Base-by-base conservation (phyloP, 805 yeast species). In the Aciculoconidium aculeatum region DNA sequence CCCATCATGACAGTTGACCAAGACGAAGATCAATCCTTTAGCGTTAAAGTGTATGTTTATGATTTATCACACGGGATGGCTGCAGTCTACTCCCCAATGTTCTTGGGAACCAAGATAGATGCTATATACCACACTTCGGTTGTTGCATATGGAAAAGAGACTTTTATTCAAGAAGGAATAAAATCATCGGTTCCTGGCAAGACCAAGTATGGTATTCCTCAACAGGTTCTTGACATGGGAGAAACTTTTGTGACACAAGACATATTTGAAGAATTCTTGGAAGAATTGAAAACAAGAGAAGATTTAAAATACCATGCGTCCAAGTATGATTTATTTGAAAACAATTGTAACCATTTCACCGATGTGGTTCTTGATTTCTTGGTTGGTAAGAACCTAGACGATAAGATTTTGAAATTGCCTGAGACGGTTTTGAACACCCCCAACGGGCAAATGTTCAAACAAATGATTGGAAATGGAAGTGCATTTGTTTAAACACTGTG, bases 111-210 rank as follows among this genome's bases (percentile, higher is more conserved):
- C n/a, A 43, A 49, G 6, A 46, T 75, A 6, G 82, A 77, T 16
- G 86, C 84, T 9, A 66, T 78, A 5, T 80, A 78, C 62, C 86
- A 78, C 48, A 77, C 84, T 1, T 65, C 75, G 2, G 70, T 76
- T 2, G 75, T 75, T 7, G 61, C 70, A 11, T 60, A 65, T 40
- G 68, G 63, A n/a, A 58, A 57, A 29, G 86, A 78, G 42, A 62
- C 68, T 39, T 78, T 67, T 43, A 75, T 72, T 30, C 81, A 79
- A 34, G 67, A 66, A 21, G 84, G 83, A 10, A 73, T 80, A 25
- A 60, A 57, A 19, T 38, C 38, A 3, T 33, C 44, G 8, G 31
- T 32, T 1, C 75, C 81, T 0, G 84, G 80, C 0, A 44, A 40
- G 14, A 69, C 83, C 13, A 75, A 76, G 41, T 74, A 75, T 39